These are phyloP conservation scores for Apophysomyces elegans DNA, from an alignment of 371 early-diverging fungal genomes.

Conservation along the genomic window DNA sequence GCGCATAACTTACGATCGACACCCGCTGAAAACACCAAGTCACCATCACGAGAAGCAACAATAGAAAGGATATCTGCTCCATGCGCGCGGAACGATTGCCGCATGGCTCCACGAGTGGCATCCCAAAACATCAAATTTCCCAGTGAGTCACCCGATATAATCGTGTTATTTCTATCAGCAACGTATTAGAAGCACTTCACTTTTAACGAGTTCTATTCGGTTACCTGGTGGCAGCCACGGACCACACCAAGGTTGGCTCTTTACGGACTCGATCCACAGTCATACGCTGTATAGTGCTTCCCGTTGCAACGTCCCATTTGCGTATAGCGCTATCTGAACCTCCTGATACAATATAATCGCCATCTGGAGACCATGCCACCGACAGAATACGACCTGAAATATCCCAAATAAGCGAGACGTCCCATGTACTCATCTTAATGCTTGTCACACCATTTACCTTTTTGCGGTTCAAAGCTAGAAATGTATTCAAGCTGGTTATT, in stretches of 20 bases:
- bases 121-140: slow-evolving; percentile 93
- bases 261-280: slow-evolving; percentile 67
- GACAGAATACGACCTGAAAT: slow-evolving; percentile 74
- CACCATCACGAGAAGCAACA: slow-evolving; percentile 66
- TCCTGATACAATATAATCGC: slow-evolving; percentile 78
- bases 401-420: neutral
- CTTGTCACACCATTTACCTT: slow-evolving; percentile 35
- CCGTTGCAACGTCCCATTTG: slow-evolving; percentile 71
- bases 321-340: slow-evolving; percentile 83
- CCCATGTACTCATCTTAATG: neutral
- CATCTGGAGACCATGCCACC: slow-evolving; percentile 82
- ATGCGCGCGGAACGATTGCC: slow-evolving; percentile 74
- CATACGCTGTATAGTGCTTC: slow-evolving; percentile 67
- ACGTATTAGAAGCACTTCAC: neutral
- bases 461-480: slow-evolving; percentile 73
- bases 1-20: slow-evolving; percentile 89
- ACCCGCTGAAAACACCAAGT: slow-evolving; percentile 82
- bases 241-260: slow-evolving; percentile 69
- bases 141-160: slow-evolving; percentile 90
- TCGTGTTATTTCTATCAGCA: slow-evolving; percentile 59
- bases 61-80: slow-evolving; percentile 90
- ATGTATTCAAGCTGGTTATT: slow-evolving; percentile 72
- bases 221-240: slow-evolving; percentile 57
- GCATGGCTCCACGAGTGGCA: slow-evolving; percentile 65
- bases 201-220: neutral